Percentiles rank a stretch among this genome's conserved stretches.
phyloP scores from a whole-genome alignment of 2,329 filamentous ascomycete genomes.

The Penicillium sp. region DNA sequence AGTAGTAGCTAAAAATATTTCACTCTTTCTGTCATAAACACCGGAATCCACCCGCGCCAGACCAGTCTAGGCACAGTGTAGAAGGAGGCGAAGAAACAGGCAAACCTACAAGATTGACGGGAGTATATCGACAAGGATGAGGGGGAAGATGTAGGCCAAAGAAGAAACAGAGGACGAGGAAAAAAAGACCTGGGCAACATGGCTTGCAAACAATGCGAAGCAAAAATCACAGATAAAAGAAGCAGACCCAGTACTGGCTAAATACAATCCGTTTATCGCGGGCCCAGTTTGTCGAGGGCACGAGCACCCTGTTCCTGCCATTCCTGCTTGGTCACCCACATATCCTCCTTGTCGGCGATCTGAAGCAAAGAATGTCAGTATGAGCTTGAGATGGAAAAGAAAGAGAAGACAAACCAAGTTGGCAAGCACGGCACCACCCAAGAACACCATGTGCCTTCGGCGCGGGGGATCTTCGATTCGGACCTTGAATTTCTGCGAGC shows the following conservation, averaged over 20 bases:
- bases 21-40: constrained; percentile 20
- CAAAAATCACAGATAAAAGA: constrained; percentile 22
- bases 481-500: constrained; percentile 87
- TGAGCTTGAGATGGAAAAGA: neutral
- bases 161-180: constrained; percentile 4
- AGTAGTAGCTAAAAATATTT: constrained; percentile 13
- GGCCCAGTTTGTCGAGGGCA: constrained; percentile 86
- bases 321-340: constrained; percentile 98
- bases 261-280: constrained; percentile 56
- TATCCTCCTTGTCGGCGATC: constrained; percentile 97
- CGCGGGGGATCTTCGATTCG: constrained; percentile 96
- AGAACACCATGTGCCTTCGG: constrained; percentile 98
- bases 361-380: constrained; percentile 26
- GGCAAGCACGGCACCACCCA: constrained; percentile 91
- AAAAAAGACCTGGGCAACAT: constrained; percentile 9
- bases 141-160: constrained; percentile 2
- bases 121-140: constrained; percentile 20
- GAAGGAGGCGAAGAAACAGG: constrained; percentile 16
- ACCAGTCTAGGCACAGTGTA: constrained; percentile 27
- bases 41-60: constrained; percentile 21
- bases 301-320: constrained; percentile 90
- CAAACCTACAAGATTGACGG: constrained; percentile 15
- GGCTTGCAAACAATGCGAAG: constrained; percentile 24
- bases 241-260: constrained; percentile 18
- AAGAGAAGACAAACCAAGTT: constrained; percentile 64